Base-by-base conservation (phyloP, 2,329 filamentous ascomycete species). In the Elsinoe perseae region DNA sequence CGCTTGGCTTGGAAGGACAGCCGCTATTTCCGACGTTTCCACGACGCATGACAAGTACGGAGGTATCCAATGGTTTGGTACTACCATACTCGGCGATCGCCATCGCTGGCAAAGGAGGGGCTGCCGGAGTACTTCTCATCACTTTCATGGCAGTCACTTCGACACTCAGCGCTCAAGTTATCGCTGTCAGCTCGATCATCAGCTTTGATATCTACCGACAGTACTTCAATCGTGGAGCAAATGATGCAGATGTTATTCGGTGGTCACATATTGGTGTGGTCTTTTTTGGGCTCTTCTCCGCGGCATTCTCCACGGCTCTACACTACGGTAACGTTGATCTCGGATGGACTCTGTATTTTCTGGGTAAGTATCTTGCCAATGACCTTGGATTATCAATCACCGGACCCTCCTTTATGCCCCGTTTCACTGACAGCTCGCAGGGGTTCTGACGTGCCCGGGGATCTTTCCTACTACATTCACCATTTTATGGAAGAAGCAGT, bases 81-180 rank as follows among this genome's bases (percentile, higher is more conserved):
- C 75, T 77, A 74, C 75, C 75, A 3, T 77, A 75, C 54, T 67
- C 70, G 0, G 64, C 76, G 10, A 70, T 72, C 44, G 72, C 74
- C 0, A 62, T 77, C 0, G 70, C 76, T 7, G 75, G 75, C 4
- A 66, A 68, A 40, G 67, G 68, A 8, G 66, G 67, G 10, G 75
- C 72, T 0, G 73, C 73, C 8, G 75, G 68, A 1, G 71, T 75
- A 48, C 71, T 79, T 14, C 68, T 79, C 0, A 65, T 78, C 6
- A 64, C 78, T 1, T 79, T 78, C 64, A 79, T 79, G 76, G 75
- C 76, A 3, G 61, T 78, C 23, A 79, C 77, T 0, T 75, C 72
- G 53, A 78, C 75, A 0, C 70, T 77, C 0, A 77, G 75, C 0
- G 76, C 76, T 0, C 74, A 71, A 3, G 74, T 77, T 69, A 78